Evolutionary conservation across 495 filamentous ascomycete species (phyloP).

Genomic region (Xylaria curta): DNA sequence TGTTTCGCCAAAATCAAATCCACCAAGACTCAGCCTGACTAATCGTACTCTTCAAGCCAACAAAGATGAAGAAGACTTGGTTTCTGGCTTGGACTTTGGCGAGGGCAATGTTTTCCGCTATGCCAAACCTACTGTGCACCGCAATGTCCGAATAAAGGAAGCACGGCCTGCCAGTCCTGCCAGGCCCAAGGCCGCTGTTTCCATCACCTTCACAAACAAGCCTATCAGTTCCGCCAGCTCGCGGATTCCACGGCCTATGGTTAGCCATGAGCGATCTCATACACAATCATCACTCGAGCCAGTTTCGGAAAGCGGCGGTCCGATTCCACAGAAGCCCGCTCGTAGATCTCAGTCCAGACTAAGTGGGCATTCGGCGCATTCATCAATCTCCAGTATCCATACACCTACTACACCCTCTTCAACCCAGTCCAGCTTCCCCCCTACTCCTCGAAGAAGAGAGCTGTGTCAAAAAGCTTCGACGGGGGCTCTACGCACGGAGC

Average conservation of each 20-base stretch:
- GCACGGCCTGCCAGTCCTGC: slow-evolving; percentile 67
- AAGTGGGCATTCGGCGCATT: slow-evolving; percentile 66
- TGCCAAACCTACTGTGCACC: slow-evolving; percentile 83
- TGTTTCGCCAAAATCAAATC: neutral
- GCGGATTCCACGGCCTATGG: slow-evolving; percentile 67
- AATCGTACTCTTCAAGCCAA: slow-evolving; percentile 33
- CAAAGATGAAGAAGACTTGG: slow-evolving; percentile 77
- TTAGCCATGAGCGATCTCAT: slow-evolving; percentile 67
- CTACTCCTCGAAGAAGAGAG: slow-evolving; percentile 65
- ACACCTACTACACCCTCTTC: slow-evolving; percentile 66
- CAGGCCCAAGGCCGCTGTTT: slow-evolving; percentile 75
- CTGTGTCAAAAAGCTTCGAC: slow-evolving; percentile 63
- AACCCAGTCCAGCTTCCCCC: slow-evolving; percentile 59
- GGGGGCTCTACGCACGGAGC: slow-evolving; percentile 59
- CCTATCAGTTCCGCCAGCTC: slow-evolving; percentile 36
- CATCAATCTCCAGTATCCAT: slow-evolving; percentile 62
- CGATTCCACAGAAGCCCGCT: slow-evolving; percentile 56
- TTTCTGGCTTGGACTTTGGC: slow-evolving; percentile 86
- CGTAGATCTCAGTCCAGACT: slow-evolving; percentile 69
- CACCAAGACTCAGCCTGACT: slow-evolving; percentile 7
- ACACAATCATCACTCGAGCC: slow-evolving; percentile 83
- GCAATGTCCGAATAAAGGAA: slow-evolving; percentile 87
- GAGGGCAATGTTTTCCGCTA: slow-evolving; percentile 80
- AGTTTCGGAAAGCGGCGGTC: slow-evolving; percentile 87
- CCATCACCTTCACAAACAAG: slow-evolving; percentile 89